Base-by-base conservation (phyloP, 768 basidiomycete species). In the Mycena maculata region DNA sequence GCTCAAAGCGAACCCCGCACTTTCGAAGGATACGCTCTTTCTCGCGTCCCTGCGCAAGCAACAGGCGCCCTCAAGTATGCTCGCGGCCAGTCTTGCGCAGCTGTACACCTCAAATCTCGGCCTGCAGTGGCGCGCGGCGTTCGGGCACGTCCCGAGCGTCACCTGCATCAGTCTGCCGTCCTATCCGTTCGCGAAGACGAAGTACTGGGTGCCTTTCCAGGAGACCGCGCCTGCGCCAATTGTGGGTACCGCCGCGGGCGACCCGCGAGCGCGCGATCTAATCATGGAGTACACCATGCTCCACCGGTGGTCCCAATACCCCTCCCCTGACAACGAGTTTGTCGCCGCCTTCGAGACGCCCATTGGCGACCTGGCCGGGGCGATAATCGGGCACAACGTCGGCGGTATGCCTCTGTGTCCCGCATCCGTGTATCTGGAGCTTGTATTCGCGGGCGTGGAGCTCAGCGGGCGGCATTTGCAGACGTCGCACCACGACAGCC, bases 361-460 rank as follows among this genome's bases (percentile, higher is more conserved):
- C 0, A 81, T 89, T 22, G 58, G 65, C 5, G 71, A 76, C 45
- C 60, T 92, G 9, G 80, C 79, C 16, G 64, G 71, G 16, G 83
- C 80, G 62, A 87, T 92, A 9, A 66, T 75, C 23, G 89, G 90
- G 0, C 91, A 92, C 63, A 79, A 72, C n/a, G 89, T 92, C 9
- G 85, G 81, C 8, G 86, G 83, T 5, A 60, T 82, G 36, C 80
- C 87, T 0, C 80, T 91, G 6, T 91, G 90, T 68, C 90, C 91
- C 12, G 90, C 88, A 1, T 90, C 89, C 0, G 83, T 91, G 2
- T 90, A 90, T 68, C 73, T 88, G 15, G 89, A 91, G 68, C 83
- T 87, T 44, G 85, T 80, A 0, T 75, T 85, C 38, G 83, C 86
- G 8, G 85, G 83, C 1, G 77, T 86, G 13, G 63, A 78, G 31